phyloP scores from a whole-genome alignment of 2,329 filamentous ascomycete species.

The Botrytis paeoniae region DNA sequence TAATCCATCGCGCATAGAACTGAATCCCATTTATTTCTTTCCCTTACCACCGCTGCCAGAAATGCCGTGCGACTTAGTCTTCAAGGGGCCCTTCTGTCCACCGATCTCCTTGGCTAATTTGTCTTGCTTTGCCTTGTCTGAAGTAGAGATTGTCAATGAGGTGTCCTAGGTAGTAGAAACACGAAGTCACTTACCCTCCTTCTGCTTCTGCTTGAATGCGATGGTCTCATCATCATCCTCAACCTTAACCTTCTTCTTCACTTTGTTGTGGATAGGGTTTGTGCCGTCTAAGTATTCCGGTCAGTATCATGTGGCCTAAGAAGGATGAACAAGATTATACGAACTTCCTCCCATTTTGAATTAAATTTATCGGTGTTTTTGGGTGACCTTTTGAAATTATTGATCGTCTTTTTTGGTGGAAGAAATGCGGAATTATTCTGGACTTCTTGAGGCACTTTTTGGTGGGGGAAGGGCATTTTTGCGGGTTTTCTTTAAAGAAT shows the following conservation, averaged over 20 bases:
- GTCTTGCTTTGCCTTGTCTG: constrained; percentile 70
- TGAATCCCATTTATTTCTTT: constrained; percentile 16
- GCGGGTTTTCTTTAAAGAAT: constrained; percentile 12
- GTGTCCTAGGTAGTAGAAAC: constrained; percentile 41
- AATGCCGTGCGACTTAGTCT: constrained; percentile 81
- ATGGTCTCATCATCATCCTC: constrained; percentile 86
- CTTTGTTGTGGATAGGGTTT: constrained; percentile 55
- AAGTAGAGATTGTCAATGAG: not conserved
- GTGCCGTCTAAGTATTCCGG: constrained; percentile 8
- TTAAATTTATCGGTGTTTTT: constrained; percentile 7
- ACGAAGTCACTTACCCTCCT: constrained; percentile 61
- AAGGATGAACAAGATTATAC: constrained; percentile 8
- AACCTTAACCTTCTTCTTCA: constrained; percentile 74
- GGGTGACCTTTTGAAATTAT: not conserved
- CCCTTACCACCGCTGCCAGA: constrained; percentile 97
- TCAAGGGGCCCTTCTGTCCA: constrained; percentile 71
- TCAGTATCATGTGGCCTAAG: constrained; percentile 39
- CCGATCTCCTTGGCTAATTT: constrained; percentile 66
- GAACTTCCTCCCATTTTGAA: constrained; percentile 59
- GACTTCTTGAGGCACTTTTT: constrained; percentile 5
- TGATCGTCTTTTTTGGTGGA: not conserved
- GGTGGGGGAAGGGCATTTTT: constrained; percentile 15
- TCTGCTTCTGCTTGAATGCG: constrained; percentile 79
- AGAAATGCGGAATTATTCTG: constrained; percentile 15
- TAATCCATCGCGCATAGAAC: not conserved